A percentile compares a stretch with the other conserved stretches of the same genome.
Conservation (phyloP, 1,284 basidiomycete genomes). For the Athelia psychrophila region DNA sequence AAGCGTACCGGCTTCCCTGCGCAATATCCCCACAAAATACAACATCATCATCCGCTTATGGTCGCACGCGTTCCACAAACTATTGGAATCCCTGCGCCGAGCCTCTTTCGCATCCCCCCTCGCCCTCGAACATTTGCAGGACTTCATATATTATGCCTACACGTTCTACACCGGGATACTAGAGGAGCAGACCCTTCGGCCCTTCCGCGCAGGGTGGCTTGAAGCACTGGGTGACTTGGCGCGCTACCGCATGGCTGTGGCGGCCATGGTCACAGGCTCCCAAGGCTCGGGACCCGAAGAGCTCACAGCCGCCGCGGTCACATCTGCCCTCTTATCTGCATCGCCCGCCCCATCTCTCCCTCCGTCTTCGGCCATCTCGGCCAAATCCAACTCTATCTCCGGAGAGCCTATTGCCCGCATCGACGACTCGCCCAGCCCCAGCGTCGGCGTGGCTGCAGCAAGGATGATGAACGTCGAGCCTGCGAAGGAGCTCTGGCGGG, state of each 20-base stretch:
- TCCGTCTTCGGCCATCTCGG: slow-evolving; percentile 13
- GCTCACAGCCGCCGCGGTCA: slow-evolving; percentile 47
- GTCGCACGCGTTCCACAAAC: slow-evolving; percentile 87
- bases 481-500: slow-evolving; percentile 91
- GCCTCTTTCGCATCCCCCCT: slow-evolving; percentile 65
- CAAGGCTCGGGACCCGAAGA: slow-evolving; percentile 28
- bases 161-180: slow-evolving; percentile 89
- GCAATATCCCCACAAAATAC: slow-evolving; percentile 89
- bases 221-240: slow-evolving; percentile 96
- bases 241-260: slow-evolving; percentile 93
- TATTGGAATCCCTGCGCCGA: slow-evolving; percentile 87
- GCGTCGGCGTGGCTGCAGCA: slow-evolving; percentile 86
- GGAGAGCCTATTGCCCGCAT: slow-evolving; percentile 54
- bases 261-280: slow-evolving; percentile 56
- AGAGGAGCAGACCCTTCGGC: slow-evolving; percentile 73
- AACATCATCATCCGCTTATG: slow-evolving; percentile 94
- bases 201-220: slow-evolving; percentile 86
- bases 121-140: slow-evolving; percentile 76
- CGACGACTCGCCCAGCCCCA: slow-evolving; percentile 68
- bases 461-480: slow-evolving; percentile 84
- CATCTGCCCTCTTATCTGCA: slow-evolving; percentile 24
- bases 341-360: slow-evolving; percentile 20
- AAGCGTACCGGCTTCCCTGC: slow-evolving; percentile 82
- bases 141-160: slow-evolving; percentile 96
- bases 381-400: slow-evolving; percentile 41